These are phyloP conservation scores for Saccharomycopsis crataegensis DNA, from an alignment of 1,139 yeast genomes.

Conservation along the genomic window DNA sequence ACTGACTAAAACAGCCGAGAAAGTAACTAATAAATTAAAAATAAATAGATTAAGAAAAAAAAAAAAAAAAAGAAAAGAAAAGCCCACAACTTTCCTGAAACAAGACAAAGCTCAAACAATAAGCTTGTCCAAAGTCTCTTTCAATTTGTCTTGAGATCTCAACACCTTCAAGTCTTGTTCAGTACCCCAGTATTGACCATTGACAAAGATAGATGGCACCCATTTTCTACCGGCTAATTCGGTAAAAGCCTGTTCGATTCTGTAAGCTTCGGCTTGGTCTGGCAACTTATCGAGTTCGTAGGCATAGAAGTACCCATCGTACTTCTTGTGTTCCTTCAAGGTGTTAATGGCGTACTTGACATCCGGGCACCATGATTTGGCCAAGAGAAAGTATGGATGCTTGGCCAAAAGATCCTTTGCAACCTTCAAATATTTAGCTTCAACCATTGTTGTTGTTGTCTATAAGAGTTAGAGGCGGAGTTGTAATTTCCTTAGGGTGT, in stretches of 20 bases:
- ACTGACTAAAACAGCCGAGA: no score
- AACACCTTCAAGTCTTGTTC: conserved; percentile 44
- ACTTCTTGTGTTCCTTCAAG: conserved; percentile 45
- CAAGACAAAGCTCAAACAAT: no score
- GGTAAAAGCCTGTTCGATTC: conserved; percentile 54
- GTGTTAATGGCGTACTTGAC: conserved; percentile 54
- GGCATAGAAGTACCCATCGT: conserved; percentile 37
- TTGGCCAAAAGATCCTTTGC: conserved; percentile 40
- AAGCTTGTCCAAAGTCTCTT: conserved; percentile 4
- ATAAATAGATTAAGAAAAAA: no score
- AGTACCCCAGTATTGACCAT: conserved; percentile 56
- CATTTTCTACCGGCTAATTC: conserved; percentile 57
- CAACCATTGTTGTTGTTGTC: conserved; percentile 1
- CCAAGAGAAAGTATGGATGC: conserved; percentile 48
- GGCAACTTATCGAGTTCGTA: conserved; percentile 55
- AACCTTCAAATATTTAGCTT: conserved; percentile 24
- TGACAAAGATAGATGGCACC: conserved; percentile 63
- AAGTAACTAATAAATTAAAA: no score
- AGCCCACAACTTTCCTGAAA: no score
- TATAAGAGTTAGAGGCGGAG: neutral
- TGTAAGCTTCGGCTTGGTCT: conserved; percentile 43
- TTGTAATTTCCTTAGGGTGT: no score
- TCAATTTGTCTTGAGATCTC: conserved; percentile 38
- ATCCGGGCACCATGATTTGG: conserved; percentile 76
- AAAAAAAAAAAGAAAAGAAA: no score